Conservation (phyloP, 2,329 filamentous ascomycete species). For the Aspergillus novofumigatus region DNA sequence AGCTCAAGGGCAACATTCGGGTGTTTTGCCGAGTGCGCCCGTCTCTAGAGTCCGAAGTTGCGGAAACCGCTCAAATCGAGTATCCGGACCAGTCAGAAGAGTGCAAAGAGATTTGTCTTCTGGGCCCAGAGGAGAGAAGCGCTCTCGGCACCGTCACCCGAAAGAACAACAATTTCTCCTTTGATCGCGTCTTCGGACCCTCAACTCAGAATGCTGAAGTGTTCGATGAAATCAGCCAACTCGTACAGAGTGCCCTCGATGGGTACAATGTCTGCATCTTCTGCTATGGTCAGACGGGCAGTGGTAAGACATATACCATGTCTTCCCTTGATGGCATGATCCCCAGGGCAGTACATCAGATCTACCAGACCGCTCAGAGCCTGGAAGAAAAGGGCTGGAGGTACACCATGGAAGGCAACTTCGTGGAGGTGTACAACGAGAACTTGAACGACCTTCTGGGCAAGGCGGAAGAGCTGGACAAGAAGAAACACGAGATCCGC, state of each 20-base stretch:
- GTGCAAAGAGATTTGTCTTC: conserved; percentile 78
- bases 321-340: conserved; percentile 90
- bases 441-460: conserved; percentile 87
- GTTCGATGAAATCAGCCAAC: conserved; percentile 93
- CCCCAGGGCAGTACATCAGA: conserved; percentile 84
- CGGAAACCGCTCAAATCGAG: conserved; percentile 66
- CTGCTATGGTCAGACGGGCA: conserved; percentile 95
- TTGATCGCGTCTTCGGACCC: conserved; percentile 88
- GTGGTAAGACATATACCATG: conserved; percentile 97
- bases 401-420: conserved; percentile 91
- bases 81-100: conserved; percentile 79
- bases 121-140: conserved; percentile 78
- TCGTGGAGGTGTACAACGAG: conserved; percentile 98
- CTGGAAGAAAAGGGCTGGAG: conserved; percentile 89
- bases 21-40: conserved; percentile 97
- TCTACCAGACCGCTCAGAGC: conserved; percentile 80
- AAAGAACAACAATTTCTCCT: conserved; percentile 80
- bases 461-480: conserved; percentile 65
- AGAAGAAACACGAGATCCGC: conserved; percentile 82
- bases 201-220: conserved; percentile 74
- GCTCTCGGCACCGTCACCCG: conserved; percentile 71
- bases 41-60: conserved; percentile 56
- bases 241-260: conserved; percentile 93
- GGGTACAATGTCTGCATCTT: conserved; percentile 99
- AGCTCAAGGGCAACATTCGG: conserved; percentile 95